These are phyloP conservation scores for Xylaria longipes DNA, from an alignment of 495 filamentous ascomycete species.

Conservation along the genomic window DNA sequence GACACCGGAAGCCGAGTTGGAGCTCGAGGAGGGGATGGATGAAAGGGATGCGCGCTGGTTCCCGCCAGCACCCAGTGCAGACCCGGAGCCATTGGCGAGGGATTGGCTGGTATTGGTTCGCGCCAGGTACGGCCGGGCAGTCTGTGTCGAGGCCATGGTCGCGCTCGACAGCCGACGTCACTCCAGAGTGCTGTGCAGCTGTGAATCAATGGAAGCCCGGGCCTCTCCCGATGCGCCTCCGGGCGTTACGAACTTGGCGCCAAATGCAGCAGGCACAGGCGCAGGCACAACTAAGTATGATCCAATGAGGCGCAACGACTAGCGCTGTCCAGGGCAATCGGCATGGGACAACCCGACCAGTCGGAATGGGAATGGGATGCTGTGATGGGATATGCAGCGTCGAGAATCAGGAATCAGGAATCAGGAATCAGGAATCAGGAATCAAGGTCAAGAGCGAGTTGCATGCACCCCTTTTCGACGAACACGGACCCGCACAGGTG, in stretches of 20 bases:
- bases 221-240: neutral
- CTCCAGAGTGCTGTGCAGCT: neutral
- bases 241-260: neutral
- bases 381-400: neutral
- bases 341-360: slow-evolving; percentile 16
- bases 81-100: slow-evolving; percentile 33
- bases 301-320: slow-evolving; percentile 14
- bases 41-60: slow-evolving; percentile 56
- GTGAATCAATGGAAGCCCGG: neutral
- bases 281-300: neutral
- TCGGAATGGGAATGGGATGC: slow-evolving; percentile 11
- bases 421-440: neutral
- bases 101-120: slow-evolving; percentile 42
- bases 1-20: slow-evolving; percentile 55
- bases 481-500: slow-evolving; percentile 2
- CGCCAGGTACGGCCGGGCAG: slow-evolving; percentile 35
- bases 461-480: slow-evolving; percentile 13
- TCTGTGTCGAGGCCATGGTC: slow-evolving; percentile 33
- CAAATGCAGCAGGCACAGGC: slow-evolving; percentile 1
- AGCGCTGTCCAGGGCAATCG: slow-evolving; percentile 2
- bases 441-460: neutral
- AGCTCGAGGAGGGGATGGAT: slow-evolving; percentile 64
- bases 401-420: neutral
- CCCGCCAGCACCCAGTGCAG: slow-evolving; percentile 13
- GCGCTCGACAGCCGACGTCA: neutral